Percentiles rank a stretch among this genome's conserved stretches.
Evolutionary conservation across 2,329 filamentous ascomycete species (phyloP).

Genomic region (Ophiostoma sp.): DNA sequence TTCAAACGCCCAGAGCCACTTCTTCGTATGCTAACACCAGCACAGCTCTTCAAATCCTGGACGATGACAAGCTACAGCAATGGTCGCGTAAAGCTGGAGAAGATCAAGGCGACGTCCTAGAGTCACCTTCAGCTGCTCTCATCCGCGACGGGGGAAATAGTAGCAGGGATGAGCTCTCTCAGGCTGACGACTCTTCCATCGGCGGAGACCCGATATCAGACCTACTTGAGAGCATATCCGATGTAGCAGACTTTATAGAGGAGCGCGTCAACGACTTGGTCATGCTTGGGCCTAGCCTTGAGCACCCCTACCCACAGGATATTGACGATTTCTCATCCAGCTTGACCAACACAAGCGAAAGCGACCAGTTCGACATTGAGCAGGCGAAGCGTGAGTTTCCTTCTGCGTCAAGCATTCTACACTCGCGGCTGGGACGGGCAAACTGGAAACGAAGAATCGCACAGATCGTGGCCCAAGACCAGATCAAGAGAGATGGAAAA

Average conservation of each 20-base stretch:
- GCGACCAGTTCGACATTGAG: slow-evolving; percentile 23
- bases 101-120: neutral
- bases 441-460: slow-evolving; percentile 24
- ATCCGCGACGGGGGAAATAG: neutral
- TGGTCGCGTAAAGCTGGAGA: slow-evolving; percentile 10
- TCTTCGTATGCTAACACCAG: neutral
- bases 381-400: slow-evolving; percentile 23
- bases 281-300: slow-evolving; percentile 24
- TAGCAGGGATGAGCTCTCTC: neutral
- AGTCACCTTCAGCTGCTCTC: neutral
- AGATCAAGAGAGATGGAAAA: slow-evolving; percentile 21
- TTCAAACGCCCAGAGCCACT: neutral
- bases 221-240: neutral
- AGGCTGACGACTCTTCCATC: neutral
- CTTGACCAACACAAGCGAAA: slow-evolving; percentile 23
- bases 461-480: slow-evolving; percentile 20
- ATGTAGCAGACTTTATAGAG: slow-evolving; percentile 4
- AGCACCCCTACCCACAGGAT: slow-evolving; percentile 24
- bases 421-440: slow-evolving; percentile 23
- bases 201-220: slow-evolving; percentile 12
- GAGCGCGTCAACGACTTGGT: slow-evolving; percentile 20
- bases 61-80: slow-evolving; percentile 18
- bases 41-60: slow-evolving; percentile 19
- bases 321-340: slow-evolving; percentile 23
- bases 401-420: slow-evolving; percentile 21